phyloP scores from a whole-genome alignment of 768 basidiomycete species.

The Phanerochaete carnosa region DNA sequence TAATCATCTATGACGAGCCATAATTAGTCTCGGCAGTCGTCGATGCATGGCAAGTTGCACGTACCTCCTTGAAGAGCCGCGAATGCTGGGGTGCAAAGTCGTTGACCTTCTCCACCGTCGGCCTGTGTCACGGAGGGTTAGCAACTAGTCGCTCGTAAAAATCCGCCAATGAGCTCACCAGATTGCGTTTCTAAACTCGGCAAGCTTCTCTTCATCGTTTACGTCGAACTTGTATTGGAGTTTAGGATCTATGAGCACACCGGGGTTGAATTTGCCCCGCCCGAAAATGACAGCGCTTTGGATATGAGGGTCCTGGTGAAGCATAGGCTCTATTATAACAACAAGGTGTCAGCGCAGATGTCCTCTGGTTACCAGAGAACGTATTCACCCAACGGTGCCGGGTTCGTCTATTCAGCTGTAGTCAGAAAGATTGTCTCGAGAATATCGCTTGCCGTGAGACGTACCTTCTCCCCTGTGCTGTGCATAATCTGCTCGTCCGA shows the following conservation, averaged over 20 bases:
- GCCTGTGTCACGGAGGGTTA: slow-evolving; percentile 25
- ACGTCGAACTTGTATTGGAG: slow-evolving; percentile 22
- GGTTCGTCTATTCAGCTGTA: slow-evolving; percentile 22
- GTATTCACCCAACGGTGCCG: slow-evolving; percentile 20
- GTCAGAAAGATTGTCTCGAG: neutral
- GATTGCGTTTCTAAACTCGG: slow-evolving; percentile 20
- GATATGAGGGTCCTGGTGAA: slow-evolving; percentile 28
- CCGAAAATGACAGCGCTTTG: slow-evolving; percentile 31
- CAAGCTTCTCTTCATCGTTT: slow-evolving; percentile 18
- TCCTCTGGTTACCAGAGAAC: neutral
- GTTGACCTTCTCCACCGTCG: slow-evolving; percentile 39
- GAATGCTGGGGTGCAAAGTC: slow-evolving; percentile 41
- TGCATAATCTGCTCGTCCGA: slow-evolving; percentile 44
- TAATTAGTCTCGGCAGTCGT: neutral
- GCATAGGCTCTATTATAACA: slow-evolving; percentile 30
- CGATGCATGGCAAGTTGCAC: neutral
- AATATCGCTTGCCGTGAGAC: neutral
- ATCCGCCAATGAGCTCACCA: slow-evolving; percentile 12
- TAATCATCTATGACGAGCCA: slow-evolving; percentile 38
- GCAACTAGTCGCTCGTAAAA: neutral
- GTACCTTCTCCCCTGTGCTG: slow-evolving; percentile 26
- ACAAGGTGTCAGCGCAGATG: neutral
- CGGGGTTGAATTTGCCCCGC: slow-evolving; percentile 27
- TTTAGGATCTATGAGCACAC: slow-evolving; percentile 31
- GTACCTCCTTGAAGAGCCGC: slow-evolving; percentile 43